These are phyloP conservation scores for Lodderomyces margitis DNA, from an alignment of 1,139 yeast species.

Conservation along the genomic window DNA sequence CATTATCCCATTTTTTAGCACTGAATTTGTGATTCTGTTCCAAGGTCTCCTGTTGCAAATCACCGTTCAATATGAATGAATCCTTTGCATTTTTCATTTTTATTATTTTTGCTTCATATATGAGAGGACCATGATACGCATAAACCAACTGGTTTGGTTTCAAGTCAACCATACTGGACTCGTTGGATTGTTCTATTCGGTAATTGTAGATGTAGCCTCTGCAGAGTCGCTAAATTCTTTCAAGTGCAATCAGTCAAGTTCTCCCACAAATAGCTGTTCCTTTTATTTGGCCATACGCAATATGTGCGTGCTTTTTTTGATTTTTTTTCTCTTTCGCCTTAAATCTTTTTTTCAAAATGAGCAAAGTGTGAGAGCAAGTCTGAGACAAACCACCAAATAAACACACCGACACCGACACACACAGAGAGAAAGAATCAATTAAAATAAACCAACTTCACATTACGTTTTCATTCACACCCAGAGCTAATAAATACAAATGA, in stretches of 20 bases:
- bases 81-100: constrained; percentile 58
- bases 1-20: constrained; percentile 12
- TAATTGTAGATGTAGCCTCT: no score
- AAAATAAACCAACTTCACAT: background rate
- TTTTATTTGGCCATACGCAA: background rate
- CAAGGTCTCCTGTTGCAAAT: constrained; percentile 13
- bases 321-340: no score
- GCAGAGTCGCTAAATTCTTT: background rate
- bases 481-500: constrained; percentile 5
- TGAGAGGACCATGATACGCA: constrained; percentile 88
- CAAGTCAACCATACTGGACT: constrained; percentile 13
- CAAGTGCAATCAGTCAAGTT: no score
- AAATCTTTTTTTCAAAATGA: background rate
- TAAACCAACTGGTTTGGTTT: constrained; percentile 52
- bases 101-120: constrained; percentile 83
- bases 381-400: background rate
- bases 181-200: no score
- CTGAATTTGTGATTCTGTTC: constrained; percentile 14
- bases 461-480: background rate
- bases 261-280: no score
- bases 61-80: constrained; percentile 13
- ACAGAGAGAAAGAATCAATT: background rate
- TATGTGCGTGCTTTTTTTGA: background rate
- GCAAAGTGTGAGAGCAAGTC: background rate
- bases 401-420: background rate